Evolutionary conservation across 2,329 filamentous ascomycete genomes (phyloP).

Genomic region (Fusarium incarnatum): DNA sequence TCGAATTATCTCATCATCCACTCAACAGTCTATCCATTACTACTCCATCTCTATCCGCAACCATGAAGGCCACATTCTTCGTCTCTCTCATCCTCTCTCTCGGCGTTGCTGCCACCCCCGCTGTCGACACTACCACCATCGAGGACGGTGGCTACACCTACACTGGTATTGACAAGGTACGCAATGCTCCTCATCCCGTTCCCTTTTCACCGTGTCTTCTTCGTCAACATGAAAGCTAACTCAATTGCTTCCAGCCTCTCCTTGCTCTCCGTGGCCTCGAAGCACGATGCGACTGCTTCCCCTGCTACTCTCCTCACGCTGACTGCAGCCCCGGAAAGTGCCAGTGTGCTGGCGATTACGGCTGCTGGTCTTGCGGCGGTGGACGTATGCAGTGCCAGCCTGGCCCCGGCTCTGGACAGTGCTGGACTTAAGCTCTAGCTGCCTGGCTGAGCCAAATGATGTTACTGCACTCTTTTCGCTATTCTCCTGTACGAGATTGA

Average conservation of each 20-base stretch:
- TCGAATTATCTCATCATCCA: background rate
- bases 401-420: slow-evolving; percentile 8
- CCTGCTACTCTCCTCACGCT: slow-evolving; percentile 18
- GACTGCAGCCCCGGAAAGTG: slow-evolving; percentile 11
- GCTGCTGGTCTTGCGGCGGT: slow-evolving; percentile 16
- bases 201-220: too few relatives aligned
- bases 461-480: background rate
- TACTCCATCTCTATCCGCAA: background rate
- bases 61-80: slow-evolving; percentile 15
- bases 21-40: background rate
- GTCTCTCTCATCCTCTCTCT: slow-evolving; percentile 9
- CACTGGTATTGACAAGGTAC: slow-evolving; percentile 21
- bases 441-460: background rate
- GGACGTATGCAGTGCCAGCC: slow-evolving; percentile 17
- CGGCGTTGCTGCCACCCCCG: slow-evolving; percentile 11
- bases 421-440: background rate
- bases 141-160: slow-evolving; percentile 6
- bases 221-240: background rate
- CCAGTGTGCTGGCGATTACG: slow-evolving; percentile 15
- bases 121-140: slow-evolving; percentile 5
- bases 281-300: slow-evolving; percentile 13
- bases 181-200: background rate
- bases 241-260: background rate
- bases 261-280: slow-evolving; percentile 20
- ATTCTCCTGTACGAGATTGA: background rate